These are phyloP conservation scores for Ophidiomyces ophidiicola DNA, from an alignment of 2,329 filamentous ascomycete genomes.

Conservation along the genomic window DNA sequence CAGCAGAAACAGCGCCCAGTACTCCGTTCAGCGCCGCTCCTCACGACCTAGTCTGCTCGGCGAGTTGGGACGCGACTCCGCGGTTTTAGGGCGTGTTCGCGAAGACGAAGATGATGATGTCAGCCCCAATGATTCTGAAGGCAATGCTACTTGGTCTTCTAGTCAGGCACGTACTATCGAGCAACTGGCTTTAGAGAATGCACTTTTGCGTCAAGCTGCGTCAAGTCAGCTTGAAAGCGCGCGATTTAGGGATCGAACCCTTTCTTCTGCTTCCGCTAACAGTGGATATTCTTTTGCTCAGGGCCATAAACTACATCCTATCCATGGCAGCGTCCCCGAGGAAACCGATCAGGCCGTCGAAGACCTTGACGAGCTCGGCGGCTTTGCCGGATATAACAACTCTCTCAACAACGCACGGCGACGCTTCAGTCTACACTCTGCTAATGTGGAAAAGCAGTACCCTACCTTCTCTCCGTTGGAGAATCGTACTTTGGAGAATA, in stretches of 20 bases:
- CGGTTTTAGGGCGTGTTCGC: conserved; percentile 35
- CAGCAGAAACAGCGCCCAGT: conserved; percentile 35
- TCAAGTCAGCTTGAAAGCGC: conserved; percentile 25
- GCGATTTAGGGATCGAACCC: conserved; percentile 30
- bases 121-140: conserved; percentile 29
- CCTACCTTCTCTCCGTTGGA: conserved; percentile 29
- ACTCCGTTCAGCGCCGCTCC: conserved; percentile 65
- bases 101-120: conserved; percentile 39
- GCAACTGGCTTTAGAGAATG: conserved; percentile 37
- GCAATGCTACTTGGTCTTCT: conserved; percentile 26
- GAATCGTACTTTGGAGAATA: conserved; percentile 34
- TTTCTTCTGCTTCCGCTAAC: conserved; percentile 29
- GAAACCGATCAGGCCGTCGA: conserved; percentile 35
- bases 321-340: conserved; percentile 33
- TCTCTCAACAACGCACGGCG: conserved; percentile 28
- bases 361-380: conserved; percentile 34
- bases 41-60: conserved; percentile 46
- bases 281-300: conserved; percentile 25
- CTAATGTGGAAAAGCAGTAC: conserved; percentile 32
- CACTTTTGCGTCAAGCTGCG: conserved; percentile 35
- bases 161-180: conserved; percentile 37
- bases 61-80: conserved; percentile 36
- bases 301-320: conserved; percentile 27
- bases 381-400: conserved; percentile 30
- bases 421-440: conserved; percentile 36